Base-by-base conservation (phyloP, 176 grass and related monocot species). In the Oryza brachyantha region DNA sequence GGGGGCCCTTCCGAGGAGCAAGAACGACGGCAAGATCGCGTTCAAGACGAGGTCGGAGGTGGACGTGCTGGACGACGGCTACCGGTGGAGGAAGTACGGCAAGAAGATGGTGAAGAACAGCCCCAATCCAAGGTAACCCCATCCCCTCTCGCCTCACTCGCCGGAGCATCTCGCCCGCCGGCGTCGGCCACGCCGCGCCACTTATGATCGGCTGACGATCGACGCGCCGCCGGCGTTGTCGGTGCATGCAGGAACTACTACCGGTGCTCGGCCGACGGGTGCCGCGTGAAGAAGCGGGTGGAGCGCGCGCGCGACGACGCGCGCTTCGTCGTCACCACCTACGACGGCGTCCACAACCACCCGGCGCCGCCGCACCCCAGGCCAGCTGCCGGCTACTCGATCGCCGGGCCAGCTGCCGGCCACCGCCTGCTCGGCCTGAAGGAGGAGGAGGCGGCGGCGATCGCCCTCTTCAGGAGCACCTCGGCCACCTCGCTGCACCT, bases 81-180 rank as follows among this genome's bases (percentile, higher is more conserved):
- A 91, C 83, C 73, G 78, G 54, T 97, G 90, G 93, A 90, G 88
- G 72, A 97, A 97, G 70, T 93, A 97, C 68, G 93, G 93, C 46
- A 90, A 97, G 85, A 97, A 97, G 73, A 60, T 81, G 72, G 83
- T 93, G 32, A 97, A 97, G 85, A 85, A 75, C 74, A 97, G 81
- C 78, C 90, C 90, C 13, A 90, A 90, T 75, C 93, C 90, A 19
- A 93, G 89, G 89, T 94, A 78, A 8, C 1, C 7, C 50, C 21
- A 55, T 24, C 52, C 21, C 21, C 19, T 52, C 8, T 45, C 13
- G 42, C 45, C 5, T 16, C 45, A 13, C 45, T 19, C 45, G 45
- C 16, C 45, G 45, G 45, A 50, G 45, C 45, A 50, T 19, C 46
- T 19, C 7, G 5, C 17, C 17, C 46, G 43, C 7, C 43, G 42